A percentile compares a stretch with the other conserved stretches of the same genome.
phyloP scores from a whole-genome alignment of 768 basidiomycete genomes.

The Tephrocybe rancida region DNA sequence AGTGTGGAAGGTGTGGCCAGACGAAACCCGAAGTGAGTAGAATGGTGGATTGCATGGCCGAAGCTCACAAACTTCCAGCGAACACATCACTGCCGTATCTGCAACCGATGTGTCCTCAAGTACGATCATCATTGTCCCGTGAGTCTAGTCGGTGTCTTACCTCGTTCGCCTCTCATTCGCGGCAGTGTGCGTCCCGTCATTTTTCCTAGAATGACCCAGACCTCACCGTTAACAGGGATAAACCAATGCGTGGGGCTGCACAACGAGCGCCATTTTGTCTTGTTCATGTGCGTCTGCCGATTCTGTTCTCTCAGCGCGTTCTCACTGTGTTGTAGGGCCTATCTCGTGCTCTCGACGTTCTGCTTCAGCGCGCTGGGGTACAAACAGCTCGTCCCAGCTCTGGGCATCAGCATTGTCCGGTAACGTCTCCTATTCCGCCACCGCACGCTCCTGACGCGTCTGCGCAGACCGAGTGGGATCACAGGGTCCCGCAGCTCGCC shows the following conservation, averaged over 20 bases:
- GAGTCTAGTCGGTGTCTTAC: slow-evolving; percentile 32
- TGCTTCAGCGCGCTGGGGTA: slow-evolving; percentile 69
- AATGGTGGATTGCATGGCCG: background rate
- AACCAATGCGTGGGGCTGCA: slow-evolving; percentile 97
- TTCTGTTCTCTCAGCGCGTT: background rate
- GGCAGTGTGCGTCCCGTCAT: slow-evolving; percentile 33
- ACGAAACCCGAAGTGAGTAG: slow-evolving; percentile 76
- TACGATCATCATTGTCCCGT: slow-evolving; percentile 93
- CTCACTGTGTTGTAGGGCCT: slow-evolving; percentile 56
- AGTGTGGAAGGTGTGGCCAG: slow-evolving; percentile 70
- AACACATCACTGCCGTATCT: slow-evolving; percentile 91
- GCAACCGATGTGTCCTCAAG: slow-evolving; percentile 87
- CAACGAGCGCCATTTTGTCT: slow-evolving; percentile 94
- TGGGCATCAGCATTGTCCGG: slow-evolving; percentile 48
- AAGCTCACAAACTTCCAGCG: slow-evolving; percentile 52
- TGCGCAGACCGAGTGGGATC: slow-evolving; percentile 48
- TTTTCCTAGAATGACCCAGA: background rate
- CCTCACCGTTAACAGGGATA: slow-evolving; percentile 61
- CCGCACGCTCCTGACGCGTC: background rate
- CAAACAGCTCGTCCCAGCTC: slow-evolving; percentile 52
- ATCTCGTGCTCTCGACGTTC: slow-evolving; percentile 74
- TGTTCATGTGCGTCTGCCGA: slow-evolving; percentile 88
- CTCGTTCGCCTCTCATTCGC: background rate
- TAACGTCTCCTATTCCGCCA: slow-evolving; percentile 31
- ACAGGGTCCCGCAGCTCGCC: slow-evolving; percentile 64